A percentile compares a stretch with the other conserved stretches of the same genome.
These are phyloP conservation scores for Domatiomyces globalis DNA, from an alignment of 2,329 filamentous ascomycete genomes.

Conservation along the genomic window DNA sequence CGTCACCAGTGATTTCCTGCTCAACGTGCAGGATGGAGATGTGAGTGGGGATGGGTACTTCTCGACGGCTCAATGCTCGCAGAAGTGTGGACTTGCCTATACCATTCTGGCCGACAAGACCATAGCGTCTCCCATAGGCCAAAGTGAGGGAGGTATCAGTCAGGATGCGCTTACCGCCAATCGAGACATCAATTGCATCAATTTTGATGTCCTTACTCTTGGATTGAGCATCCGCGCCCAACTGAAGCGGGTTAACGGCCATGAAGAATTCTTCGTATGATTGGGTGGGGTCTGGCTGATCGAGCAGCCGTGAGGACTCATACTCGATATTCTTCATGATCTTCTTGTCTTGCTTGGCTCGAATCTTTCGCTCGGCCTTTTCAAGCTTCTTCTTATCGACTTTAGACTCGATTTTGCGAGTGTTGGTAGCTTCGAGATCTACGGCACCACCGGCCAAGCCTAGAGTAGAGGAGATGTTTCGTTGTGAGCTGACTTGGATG, in stretches of 20 bases:
- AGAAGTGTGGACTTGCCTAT: conserved; percentile 94
- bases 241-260: conserved; percentile 90
- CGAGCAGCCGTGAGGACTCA: conserved; percentile 79
- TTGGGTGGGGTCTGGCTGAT: conserved; percentile 67
- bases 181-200: conserved; percentile 88
- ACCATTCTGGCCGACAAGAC: conserved; percentile 98
- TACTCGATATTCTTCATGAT: conserved; percentile 97
- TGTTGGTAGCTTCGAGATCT: conserved; percentile 85
- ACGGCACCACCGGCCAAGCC: conserved; percentile 72
- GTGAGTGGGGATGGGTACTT: conserved; percentile 86
- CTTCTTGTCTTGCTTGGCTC: conserved; percentile 97
- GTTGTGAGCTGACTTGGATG: conserved; percentile 82
- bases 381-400: conserved; percentile 98
- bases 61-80: conserved; percentile 78
- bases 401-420: conserved; percentile 88
- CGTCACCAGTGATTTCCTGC: conserved; percentile 94
- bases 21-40: conserved; percentile 99
- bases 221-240: conserved; percentile 53
- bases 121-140: conserved; percentile 84
- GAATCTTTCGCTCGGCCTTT: conserved; percentile 94
- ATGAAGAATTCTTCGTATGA: conserved; percentile 99
- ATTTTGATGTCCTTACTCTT: conserved; percentile 99
- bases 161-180: conserved; percentile 75
- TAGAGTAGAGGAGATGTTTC: conserved; percentile 91
- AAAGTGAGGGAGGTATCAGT: conserved; percentile 82